Base-by-base conservation (phyloP, 1,139 yeast genomes). In the Arxiozyma slooffiae region DNA sequence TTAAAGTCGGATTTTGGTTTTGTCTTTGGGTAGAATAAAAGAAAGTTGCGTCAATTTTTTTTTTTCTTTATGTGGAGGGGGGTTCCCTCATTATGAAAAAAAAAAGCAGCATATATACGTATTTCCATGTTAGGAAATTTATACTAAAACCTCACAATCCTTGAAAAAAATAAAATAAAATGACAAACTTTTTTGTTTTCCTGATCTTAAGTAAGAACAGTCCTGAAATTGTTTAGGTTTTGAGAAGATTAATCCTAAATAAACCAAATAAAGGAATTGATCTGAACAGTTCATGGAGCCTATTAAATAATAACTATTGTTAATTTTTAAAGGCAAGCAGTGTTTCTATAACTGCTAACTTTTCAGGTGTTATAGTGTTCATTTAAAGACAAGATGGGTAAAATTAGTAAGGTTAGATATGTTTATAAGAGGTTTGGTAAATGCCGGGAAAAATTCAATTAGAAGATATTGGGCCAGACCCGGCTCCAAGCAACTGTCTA, bases 401-500 rank as follows among this genome's bases (percentile, higher is more conserved):
- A 14, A 4, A 30, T 16, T 30, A 11, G 14, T 14, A 30, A 6
- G 11, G 3, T 11, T 30, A 34, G 21, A 24, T 7, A 43, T 43
- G 46, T 43, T 43, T 18, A 34, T 43, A 34, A 43, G 46, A 43
- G 26, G 26, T 34, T 43, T 43, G 20, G 20, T 43, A 11, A 34
- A 30, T 16, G 11, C 46, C 18, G 30, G 48, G 20, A 38, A 14
- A 34, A 30, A 41, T 16, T 38, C 47, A 16, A 1, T 44, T 11
- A 36, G 34, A 38, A 37, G 40, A 18, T 38, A 37, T 18, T 44
- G 47, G 47, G 7, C 18, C 21, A 22, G 41, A 20, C 20, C 20
- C n/a, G n/a, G 36, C n/a, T 20, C 47, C 17, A 24, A 20, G n/a
- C 23, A 30, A 43, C 24, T 34, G 7, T 7, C 38, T 4, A 41